These are phyloP conservation scores for Eutrema salsugineum DNA, from an alignment of 441 rosid genomes.

Conservation along the genomic window DNA sequence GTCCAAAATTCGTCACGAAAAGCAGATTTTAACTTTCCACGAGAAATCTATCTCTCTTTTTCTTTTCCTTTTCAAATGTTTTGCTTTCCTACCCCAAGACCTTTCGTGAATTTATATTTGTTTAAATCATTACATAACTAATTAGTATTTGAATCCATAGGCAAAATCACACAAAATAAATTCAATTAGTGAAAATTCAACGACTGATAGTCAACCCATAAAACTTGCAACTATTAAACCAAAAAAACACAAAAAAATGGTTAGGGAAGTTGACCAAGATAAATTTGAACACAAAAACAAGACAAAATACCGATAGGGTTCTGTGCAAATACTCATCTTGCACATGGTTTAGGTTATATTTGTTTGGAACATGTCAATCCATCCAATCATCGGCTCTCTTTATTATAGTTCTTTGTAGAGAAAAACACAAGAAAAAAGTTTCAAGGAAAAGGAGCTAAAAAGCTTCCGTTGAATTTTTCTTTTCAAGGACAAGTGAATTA, in stretches of 20 bases:
- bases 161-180: neutral
- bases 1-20: neutral
- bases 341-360: neutral
- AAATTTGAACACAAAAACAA: neutral
- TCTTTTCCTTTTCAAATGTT: neutral
- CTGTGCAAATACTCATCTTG: neutral
- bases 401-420: neutral
- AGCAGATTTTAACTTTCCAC: constrained; percentile 8
- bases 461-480: neutral
- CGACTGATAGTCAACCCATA: neutral
- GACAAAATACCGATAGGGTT: neutral
- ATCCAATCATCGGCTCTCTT: neutral
- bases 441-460: neutral
- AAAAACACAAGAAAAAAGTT: neutral
- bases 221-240: neutral
- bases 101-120: neutral
- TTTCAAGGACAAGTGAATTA: neutral
- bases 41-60: neutral
- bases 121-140: neutral
- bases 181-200: neutral
- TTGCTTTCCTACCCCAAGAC: neutral
- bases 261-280: neutral
- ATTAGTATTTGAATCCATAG: neutral
- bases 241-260: neutral
- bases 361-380: neutral